Evolutionary conservation across 257 asterid genomes (phyloP).

Genomic region (Gardenia jasminoides): DNA sequence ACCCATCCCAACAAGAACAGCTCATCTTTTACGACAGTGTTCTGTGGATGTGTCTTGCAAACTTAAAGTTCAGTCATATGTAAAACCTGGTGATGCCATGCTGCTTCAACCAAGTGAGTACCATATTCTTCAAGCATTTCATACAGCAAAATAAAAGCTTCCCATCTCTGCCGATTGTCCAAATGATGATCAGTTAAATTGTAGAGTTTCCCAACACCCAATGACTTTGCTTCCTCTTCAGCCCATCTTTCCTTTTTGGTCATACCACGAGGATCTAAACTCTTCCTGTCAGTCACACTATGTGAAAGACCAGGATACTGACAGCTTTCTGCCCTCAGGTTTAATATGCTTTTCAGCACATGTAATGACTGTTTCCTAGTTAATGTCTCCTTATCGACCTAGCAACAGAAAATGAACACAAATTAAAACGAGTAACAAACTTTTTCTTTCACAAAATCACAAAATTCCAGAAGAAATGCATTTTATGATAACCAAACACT

Average conservation of each 20-base stretch:
- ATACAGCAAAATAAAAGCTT: slow-evolving; percentile 80
- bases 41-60: background rate
- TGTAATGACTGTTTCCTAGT: slow-evolving; percentile 79
- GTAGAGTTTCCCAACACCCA: slow-evolving; percentile 72
- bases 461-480: background rate
- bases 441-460: background rate
- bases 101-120: slow-evolving; percentile 98
- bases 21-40: background rate
- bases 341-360: slow-evolving; percentile 57
- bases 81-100: slow-evolving; percentile 93
- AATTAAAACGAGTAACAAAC: background rate
- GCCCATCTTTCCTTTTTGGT: slow-evolving; percentile 89
- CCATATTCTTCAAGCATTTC: slow-evolving; percentile 99
- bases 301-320: slow-evolving; percentile 36
- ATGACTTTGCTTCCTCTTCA: slow-evolving; percentile 76
- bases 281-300: slow-evolving; percentile 38
- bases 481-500: slow-evolving; percentile 1
- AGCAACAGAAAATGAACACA: slow-evolving; percentile 15
- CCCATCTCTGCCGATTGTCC: slow-evolving; percentile 67
- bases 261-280: slow-evolving; percentile 37
- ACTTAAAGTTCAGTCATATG: background rate
- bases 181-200: slow-evolving; percentile 37
- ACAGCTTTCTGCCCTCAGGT: slow-evolving; percentile 50
- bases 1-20: background rate
- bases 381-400: slow-evolving; percentile 75